These are phyloP conservation scores for Panicum virgatum DNA, from an alignment of 202 grass and related monocot species.

Conservation along the genomic window DNA sequence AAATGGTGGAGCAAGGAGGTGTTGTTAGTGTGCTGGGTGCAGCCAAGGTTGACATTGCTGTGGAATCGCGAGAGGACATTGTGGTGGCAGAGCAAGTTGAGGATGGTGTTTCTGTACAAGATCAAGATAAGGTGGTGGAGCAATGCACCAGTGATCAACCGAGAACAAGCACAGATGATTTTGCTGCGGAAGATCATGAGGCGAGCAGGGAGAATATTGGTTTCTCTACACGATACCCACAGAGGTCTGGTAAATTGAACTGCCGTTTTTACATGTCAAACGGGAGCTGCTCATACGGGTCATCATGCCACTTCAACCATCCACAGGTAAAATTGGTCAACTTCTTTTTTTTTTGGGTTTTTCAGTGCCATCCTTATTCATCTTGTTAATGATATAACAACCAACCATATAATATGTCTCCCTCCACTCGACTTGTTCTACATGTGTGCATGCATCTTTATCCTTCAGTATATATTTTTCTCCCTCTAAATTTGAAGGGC, in stretches of 20 bases:
- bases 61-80: neutral
- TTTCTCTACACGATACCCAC: conserved; percentile 43
- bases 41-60: neutral
- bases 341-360: neutral
- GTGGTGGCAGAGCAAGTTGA: neutral
- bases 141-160: conserved; percentile 18
- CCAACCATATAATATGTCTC: neutral
- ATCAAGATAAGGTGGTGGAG: conserved; percentile 18
- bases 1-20: conserved; percentile 18
- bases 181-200: conserved; percentile 18
- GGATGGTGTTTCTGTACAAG: neutral
- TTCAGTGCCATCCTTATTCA: neutral
- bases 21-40: neutral
- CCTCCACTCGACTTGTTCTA: neutral
- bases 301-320: conserved; percentile 51
- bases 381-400: neutral
- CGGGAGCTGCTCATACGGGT: conserved; percentile 44
- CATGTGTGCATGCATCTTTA: neutral
- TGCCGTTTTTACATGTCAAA: conserved; percentile 51
- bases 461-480: conserved; percentile 1
- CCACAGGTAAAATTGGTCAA: conserved; percentile 32
- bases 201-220: conserved; percentile 37
- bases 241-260: conserved; percentile 47
- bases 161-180: neutral
- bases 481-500: conserved; percentile 19